These are phyloP conservation scores for Heracleum sosnowskyi DNA, from an alignment of 129 eudicot species.

Conservation along the genomic window DNA sequence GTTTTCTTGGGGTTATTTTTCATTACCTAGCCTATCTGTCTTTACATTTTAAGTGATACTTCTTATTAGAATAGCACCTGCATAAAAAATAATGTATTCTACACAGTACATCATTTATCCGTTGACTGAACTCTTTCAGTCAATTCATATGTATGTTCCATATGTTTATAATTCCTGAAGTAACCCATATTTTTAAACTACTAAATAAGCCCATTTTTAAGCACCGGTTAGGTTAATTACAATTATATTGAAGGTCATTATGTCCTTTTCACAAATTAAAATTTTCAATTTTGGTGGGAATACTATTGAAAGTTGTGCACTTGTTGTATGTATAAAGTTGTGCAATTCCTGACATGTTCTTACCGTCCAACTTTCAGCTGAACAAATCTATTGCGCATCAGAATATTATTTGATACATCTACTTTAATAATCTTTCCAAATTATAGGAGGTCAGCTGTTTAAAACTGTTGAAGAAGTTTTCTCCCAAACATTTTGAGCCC, in stretches of 20 bases:
- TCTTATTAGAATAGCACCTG: background rate
- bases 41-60: background rate
- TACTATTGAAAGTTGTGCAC: background rate
- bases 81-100: background rate
- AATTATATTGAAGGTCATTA: background rate
- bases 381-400: background rate
- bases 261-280: background rate
- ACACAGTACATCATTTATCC: background rate
- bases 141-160: too few species aligned
- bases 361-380: background rate
- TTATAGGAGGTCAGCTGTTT: constrained; percentile 67
- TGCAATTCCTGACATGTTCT: background rate
- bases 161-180: background rate
- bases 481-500: constrained; percentile 52
- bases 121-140: background rate
- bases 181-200: background rate
- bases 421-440: background rate
- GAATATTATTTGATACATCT: background rate
- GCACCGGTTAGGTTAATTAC: background rate
- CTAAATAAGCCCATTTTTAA: background rate
- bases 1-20: background rate
- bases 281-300: background rate
- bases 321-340: background rate
- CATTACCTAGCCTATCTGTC: background rate
- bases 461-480: constrained; percentile 64